A percentile compares a stretch with the other conserved stretches of the same genome.
These are phyloP conservation scores for Zea mays DNA, from an alignment of 176 grass and related monocot species.

Conservation along the genomic window Zm-B73-REFERENCE-NAM-5.0 NC_050099.1:45965001-45965500, in stretches of 20 bases:
- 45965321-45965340: conserved; percentile 1
- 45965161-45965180: neutral
- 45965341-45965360: neutral
- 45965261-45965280: neutral
- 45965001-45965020: conserved; percentile 41
- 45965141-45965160: conserved; percentile 20
- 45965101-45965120: conserved; percentile 8
- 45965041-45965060: conserved; percentile 27
- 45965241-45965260: conserved; percentile 29
- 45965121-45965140: conserved; percentile 3
- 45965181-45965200: neutral
- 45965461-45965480: conserved; percentile 18
- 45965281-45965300: neutral
- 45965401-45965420: conserved; percentile 24
- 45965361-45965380: neutral
- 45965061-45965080: conserved; percentile 39
- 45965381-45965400: neutral
- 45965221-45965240: conserved; percentile 6
- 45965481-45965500: conserved; percentile 46
- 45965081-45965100: conserved; percentile 36
- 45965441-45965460: neutral
- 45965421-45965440: conserved; percentile 3
- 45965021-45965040: conserved; percentile 35
- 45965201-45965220: conserved; percentile 9
- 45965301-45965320: conserved; percentile 24